phyloP scores from a whole-genome alignment of 768 basidiomycete genomes.

The Russula emetica region DNA sequence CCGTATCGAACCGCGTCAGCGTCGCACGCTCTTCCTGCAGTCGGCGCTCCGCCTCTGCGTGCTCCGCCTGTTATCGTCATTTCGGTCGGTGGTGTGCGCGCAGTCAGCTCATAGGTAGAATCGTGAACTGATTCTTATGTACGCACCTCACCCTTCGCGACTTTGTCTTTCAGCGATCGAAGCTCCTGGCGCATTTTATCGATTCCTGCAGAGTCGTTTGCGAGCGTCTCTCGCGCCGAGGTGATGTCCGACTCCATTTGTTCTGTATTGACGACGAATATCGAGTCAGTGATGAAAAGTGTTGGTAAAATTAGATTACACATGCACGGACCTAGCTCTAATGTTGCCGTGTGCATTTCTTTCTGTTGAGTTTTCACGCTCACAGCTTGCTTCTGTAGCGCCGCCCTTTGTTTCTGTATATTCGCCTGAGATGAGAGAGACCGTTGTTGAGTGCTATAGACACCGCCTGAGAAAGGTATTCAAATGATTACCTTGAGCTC shows the following conservation, averaged over 20 bases:
- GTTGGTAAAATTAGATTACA: background rate
- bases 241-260: slow-evolving; percentile 74
- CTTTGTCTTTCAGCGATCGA: slow-evolving; percentile 14
- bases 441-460: background rate
- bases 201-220: slow-evolving; percentile 8
- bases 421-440: slow-evolving; percentile 48
- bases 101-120: background rate
- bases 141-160: slow-evolving; percentile 7
- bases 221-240: slow-evolving; percentile 16
- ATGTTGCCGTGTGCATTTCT: slow-evolving; percentile 78
- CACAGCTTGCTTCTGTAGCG: slow-evolving; percentile 75
- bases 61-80: slow-evolving; percentile 41
- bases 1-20: slow-evolving; percentile 81
- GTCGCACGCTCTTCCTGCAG: slow-evolving; percentile 85
- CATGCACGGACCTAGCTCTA: slow-evolving; percentile 73
- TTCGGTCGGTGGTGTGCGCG: background rate
- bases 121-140: background rate
- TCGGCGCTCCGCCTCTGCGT: slow-evolving; percentile 62
- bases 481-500: slow-evolving; percentile 69
- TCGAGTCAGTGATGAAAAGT: background rate
- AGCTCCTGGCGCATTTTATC: slow-evolving; percentile 22
- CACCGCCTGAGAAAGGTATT: background rate
- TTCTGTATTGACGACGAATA: slow-evolving; percentile 42
- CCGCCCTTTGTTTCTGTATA: slow-evolving; percentile 76
- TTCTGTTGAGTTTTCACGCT: slow-evolving; percentile 83